Evolutionary conservation across 1,284 basidiomycete genomes (phyloP), one percentile per base, ranked within the genome.

Genomic region (Polyporus tsugae): DNA sequence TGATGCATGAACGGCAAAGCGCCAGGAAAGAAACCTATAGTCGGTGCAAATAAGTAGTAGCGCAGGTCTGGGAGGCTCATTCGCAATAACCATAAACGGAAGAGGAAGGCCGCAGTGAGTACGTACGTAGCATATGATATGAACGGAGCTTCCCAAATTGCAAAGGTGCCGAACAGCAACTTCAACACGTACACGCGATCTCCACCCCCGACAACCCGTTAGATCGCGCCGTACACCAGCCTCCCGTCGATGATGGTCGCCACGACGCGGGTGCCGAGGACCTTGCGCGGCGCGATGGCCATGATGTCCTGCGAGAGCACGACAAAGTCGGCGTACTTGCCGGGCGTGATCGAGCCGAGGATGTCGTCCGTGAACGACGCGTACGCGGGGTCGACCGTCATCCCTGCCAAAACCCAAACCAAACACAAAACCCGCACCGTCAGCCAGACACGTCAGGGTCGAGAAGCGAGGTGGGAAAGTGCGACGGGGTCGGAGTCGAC

Each of bases 311-410:
- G 88, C 33, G 93, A 93, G 65, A 96, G 84, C 15, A 97, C 83
- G 25, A 94, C 90, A 71, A 92, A 94, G 78, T 98, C 96, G 22
- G 95, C 95, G 44, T 86, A 84, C 76, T 95, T 95, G n/a, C 95
- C 94, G 3, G 84, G 78, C 39, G 87, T 85, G 52, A 97, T 84
- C 2, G 91, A 94, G 35, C 92, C 95, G 0, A 95, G 84, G 10
- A 78, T 80, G 55, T 87, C 79, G 73, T 95, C 94, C 1, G 90
- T 90, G 80, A 97, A 96, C 0, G 94, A 93, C 11, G 95, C 95
- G 77, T 92, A 96, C 0, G 96, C 95, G 2, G 94, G 87, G 73
- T 94, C 91, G 49, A 93, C 86, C 0, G 92, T 94, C 83, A 93
- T 89, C 13, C 91, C 85, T 86, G 71, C 63, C 35, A 25, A 58